phyloP scores from a whole-genome alignment of 176 grass and related monocot genomes.

The Rhynchospora tenuis region DNA sequence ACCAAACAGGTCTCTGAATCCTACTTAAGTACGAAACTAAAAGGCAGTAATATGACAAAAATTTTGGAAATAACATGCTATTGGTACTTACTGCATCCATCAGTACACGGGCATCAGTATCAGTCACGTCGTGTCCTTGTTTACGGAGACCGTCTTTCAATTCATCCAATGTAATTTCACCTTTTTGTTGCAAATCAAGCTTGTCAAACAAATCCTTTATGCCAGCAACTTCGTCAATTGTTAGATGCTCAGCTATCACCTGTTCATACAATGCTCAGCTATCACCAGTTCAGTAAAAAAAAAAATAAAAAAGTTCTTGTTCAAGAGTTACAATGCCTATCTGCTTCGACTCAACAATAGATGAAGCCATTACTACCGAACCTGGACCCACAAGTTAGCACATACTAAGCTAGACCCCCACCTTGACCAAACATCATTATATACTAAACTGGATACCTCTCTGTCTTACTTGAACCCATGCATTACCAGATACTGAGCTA shows the following conservation, averaged over 20 bases:
- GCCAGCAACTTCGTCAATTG: conserved; percentile 75
- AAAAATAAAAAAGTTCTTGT: background rate
- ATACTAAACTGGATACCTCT: background rate
- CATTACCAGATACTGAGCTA: background rate
- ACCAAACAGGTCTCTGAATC: conserved; percentile 1
- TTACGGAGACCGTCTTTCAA: conserved; percentile 66
- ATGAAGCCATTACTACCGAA: background rate
- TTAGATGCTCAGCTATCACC: conserved; percentile 85
- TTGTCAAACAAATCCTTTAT: conserved; percentile 77
- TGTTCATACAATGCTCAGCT: conserved; percentile 49
- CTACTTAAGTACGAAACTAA: background rate
- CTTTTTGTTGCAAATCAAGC: conserved; percentile 62
- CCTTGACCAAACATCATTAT: background rate
- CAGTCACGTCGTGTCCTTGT: conserved; percentile 66
- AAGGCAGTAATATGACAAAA: background rate
- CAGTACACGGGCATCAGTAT: conserved; percentile 59
- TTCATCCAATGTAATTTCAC: conserved; percentile 69
- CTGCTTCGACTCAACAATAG: background rate
- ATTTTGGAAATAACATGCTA: background rate
- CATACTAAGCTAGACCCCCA: background rate
- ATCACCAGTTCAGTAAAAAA: conserved; percentile 30
- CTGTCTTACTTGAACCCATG: background rate
- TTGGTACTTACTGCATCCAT: conserved; percentile 74
- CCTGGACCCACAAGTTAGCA: background rate
- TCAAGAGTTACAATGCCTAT: conserved; percentile 13